Conservation (phyloP, 805 yeast genomes). For the Sugiyamaella mastotermitis region DNA sequence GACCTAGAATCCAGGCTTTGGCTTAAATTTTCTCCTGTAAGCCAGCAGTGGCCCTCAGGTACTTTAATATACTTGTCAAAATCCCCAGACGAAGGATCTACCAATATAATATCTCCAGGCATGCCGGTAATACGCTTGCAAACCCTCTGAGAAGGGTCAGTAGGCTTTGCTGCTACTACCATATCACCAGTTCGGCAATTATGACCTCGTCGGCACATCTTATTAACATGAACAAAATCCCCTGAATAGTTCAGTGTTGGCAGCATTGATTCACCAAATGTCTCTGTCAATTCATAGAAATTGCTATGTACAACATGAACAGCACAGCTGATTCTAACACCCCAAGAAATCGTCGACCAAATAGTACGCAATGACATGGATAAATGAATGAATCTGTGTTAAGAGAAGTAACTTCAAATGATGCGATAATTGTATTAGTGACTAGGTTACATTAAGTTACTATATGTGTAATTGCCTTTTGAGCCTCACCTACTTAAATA, state of each 20-base stretch:
- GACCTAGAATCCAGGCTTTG: slow-evolving; percentile 85
- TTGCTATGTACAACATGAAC: slow-evolving; percentile 61
- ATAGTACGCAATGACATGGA: not conserved
- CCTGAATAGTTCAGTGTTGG: slow-evolving; percentile 73
- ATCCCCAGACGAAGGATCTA: slow-evolving; percentile 61
- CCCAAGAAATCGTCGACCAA: slow-evolving; percentile 24
- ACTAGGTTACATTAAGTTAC: not conserved
- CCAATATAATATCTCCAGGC: slow-evolving; percentile 83
- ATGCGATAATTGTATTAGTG: not conserved
- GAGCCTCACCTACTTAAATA: slow-evolving; percentile 22
- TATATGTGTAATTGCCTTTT: slow-evolving; percentile 18
- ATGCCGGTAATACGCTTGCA: slow-evolving; percentile 93
- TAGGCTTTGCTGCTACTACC: slow-evolving; percentile 83
- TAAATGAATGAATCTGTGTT: not conserved
- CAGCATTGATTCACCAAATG: slow-evolving; percentile 92
- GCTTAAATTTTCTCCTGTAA: slow-evolving; percentile 88
- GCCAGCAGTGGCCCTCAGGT: slow-evolving; percentile 96
- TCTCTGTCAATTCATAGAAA: slow-evolving; percentile 69
- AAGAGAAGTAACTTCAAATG: too few species aligned
- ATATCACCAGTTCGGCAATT: slow-evolving; percentile 76
- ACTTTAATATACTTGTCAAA: slow-evolving; percentile 54
- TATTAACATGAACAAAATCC: slow-evolving; percentile 60
- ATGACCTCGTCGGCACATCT: slow-evolving; percentile 42
- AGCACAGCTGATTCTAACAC: slow-evolving; percentile 31
- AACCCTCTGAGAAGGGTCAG: slow-evolving; percentile 76